Percentiles rank a stretch among this genome's conserved stretches.
Evolutionary conservation across 139 green algal species (phyloP).

Genomic region (Mesostigma viride): DNA sequence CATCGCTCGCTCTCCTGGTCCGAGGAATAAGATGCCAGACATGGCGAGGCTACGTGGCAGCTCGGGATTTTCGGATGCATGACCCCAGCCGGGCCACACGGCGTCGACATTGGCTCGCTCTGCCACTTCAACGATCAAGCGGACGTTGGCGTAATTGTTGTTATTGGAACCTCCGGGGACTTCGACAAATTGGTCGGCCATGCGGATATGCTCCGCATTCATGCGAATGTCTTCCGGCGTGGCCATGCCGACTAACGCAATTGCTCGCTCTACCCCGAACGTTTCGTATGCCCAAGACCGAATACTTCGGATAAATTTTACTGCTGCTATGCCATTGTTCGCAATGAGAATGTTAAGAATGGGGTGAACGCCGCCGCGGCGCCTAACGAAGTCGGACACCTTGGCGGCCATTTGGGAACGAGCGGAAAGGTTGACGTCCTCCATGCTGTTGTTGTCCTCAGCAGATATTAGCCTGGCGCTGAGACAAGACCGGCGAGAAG

Average conservation of each 20-base stretch:
- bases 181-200: conserved; percentile 97
- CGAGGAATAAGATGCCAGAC: conserved; percentile 77
- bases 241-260: conserved; percentile 77
- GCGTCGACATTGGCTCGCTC: conserved; percentile 61
- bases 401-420: no score
- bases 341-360: conserved; percentile 72
- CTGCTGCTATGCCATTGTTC: conserved; percentile 87
- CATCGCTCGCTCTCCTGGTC: conserved; percentile 68
- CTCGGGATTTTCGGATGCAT: conserved; percentile 91
- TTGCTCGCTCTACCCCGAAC: conserved; percentile 38
- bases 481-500: no score
- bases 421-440: no score
- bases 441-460: no score
- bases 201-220: conserved; percentile 81
- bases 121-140: conserved; percentile 57
- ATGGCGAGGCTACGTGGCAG: conserved; percentile 60
- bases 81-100: conserved; percentile 92
- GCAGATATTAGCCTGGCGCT: no score
- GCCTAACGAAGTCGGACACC: no score
- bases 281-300: conserved; percentile 26
- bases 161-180: conserved; percentile 87
- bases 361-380: conserved; percentile 16
- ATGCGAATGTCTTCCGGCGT: conserved; percentile 87
- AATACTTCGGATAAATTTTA: conserved; percentile 94
- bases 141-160: conserved; percentile 98